Evolutionary conservation across 2,329 filamentous ascomycete genomes (phyloP).

Genomic region (Elsinoe perseae): DNA sequence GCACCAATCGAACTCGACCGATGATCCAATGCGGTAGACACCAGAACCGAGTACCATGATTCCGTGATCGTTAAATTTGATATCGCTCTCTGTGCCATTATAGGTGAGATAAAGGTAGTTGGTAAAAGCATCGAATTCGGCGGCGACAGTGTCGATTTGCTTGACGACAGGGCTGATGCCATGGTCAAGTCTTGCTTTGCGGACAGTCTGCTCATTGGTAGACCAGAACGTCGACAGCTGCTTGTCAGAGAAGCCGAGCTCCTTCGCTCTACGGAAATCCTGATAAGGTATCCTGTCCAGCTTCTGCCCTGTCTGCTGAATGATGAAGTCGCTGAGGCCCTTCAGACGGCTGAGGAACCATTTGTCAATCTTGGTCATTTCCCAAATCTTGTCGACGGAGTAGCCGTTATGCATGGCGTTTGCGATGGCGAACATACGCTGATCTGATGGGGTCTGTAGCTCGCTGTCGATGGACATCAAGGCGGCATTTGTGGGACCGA

Average conservation of each 20-base stretch:
- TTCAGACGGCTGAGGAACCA: conserved; percentile 95
- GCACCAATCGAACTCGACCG: conserved; percentile 99
- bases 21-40: conserved; percentile 94
- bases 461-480: conserved; percentile 95
- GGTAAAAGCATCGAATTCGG: conserved; percentile 87
- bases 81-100: conserved; percentile 79
- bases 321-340: conserved; percentile 81
- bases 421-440: conserved; percentile 92
- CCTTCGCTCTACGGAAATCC: conserved; percentile 76
- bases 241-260: conserved; percentile 87
- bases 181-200: conserved; percentile 73
- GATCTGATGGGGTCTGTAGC: conserved; percentile 93
- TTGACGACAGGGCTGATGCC: conserved; percentile 86
- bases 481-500: conserved; percentile 78
- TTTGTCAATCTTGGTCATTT: conserved; percentile 96
- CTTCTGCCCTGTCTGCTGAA: conserved; percentile 62
- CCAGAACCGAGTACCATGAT: conserved; percentile 95
- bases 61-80: conserved; percentile 78
- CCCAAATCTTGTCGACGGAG: conserved; percentile 93
- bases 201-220: conserved; percentile 86
- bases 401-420: conserved; percentile 96
- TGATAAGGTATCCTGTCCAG: conserved; percentile 57
- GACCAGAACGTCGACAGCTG: conserved; percentile 91
- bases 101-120: conserved; percentile 98
- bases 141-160: conserved; percentile 97